phyloP scores from a whole-genome alignment of 2,329 filamentous ascomycete species.

The Fusarium avenaceum region DNA sequence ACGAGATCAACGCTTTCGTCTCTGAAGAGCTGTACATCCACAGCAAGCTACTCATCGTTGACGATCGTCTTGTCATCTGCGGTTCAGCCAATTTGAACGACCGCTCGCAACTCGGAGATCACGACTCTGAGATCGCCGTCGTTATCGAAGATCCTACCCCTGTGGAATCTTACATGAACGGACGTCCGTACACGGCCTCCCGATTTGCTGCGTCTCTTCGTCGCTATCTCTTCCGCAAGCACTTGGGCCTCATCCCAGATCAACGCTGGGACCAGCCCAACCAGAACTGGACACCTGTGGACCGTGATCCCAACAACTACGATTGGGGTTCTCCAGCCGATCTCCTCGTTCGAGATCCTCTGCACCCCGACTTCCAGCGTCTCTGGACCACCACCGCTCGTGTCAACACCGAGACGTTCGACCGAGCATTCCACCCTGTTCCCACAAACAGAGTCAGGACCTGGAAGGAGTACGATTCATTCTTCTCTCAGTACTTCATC shows the following conservation, averaged over 20 bases:
- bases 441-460: conserved; percentile 76
- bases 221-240: conserved; percentile 89
- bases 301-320: conserved; percentile 77
- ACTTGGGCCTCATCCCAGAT: conserved; percentile 84
- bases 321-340: conserved; percentile 78
- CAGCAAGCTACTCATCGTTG: conserved; percentile 82
- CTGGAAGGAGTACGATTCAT: conserved; percentile 81
- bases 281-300: conserved; percentile 82
- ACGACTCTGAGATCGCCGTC: conserved; percentile 92
- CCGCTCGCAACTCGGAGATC: conserved; percentile 81
- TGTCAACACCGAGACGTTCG: conserved; percentile 85
- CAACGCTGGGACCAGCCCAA: conserved; percentile 77
- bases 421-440: conserved; percentile 83
- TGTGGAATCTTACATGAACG: conserved; percentile 80
- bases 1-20: conserved; percentile 72
- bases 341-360: conserved; percentile 78
- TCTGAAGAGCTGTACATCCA: conserved; percentile 74
- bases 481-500: conserved; percentile 77
- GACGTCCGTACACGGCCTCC: conserved; percentile 77
- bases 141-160: conserved; percentile 83
- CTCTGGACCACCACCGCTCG: conserved; percentile 81
- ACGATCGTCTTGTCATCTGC: conserved; percentile 85
- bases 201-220: conserved; percentile 85
- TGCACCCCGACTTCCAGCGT: conserved; percentile 75
- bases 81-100: conserved; percentile 74